Evolutionary conservation across 768 basidiomycete species (phyloP), one percentile per base, ranked within the genome.

Genomic region (Pisolithus microcarpus): DNA sequence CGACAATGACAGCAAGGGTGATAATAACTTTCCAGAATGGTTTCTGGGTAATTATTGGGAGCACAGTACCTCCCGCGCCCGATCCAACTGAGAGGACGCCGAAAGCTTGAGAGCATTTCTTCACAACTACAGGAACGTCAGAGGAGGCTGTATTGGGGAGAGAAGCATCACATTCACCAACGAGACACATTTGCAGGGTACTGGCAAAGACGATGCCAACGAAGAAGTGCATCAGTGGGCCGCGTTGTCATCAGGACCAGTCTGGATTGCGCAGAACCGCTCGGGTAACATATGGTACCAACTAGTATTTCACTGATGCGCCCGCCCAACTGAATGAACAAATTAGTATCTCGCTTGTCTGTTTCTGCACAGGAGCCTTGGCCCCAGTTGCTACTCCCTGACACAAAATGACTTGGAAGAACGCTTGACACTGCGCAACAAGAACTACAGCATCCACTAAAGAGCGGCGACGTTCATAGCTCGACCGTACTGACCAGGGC

Each of bases 51-150:
- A 73, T 57, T 37, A 85, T 82, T 0, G 85, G 85, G 23, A 84
- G 70, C 4, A 84, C 49, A 0, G 80, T 79, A 2, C 85, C 84
- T 0, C 85, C 85, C 2, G 85, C 52, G 4, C 80, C 80, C 1
- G 80, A 79, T 0, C 85, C 83, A 78, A 67, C 0, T 85, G 82
- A 23, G n/a, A 79, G 70, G 23, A 82, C 60, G 2, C 83, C 84
- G 65, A 84, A 62, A n/a, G 77, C 82, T 26, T 43, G 31, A 21
- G 39, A 42, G 28, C 49, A 42, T 43, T 43, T 50, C 40, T 43
- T 50, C 40, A 43, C 34, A 26, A 50, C 30, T 50, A 23, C 5
- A 23, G 34, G 5, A 18, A 28, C 28, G 31, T 46, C 45, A 46
- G 18, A 18, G 18, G 7, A 34, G 5, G 11, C 5, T 9, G 1